Base-by-base conservation (phyloP, 2,329 filamentous ascomycete species). In the Celoporthe dispersa region DNA sequence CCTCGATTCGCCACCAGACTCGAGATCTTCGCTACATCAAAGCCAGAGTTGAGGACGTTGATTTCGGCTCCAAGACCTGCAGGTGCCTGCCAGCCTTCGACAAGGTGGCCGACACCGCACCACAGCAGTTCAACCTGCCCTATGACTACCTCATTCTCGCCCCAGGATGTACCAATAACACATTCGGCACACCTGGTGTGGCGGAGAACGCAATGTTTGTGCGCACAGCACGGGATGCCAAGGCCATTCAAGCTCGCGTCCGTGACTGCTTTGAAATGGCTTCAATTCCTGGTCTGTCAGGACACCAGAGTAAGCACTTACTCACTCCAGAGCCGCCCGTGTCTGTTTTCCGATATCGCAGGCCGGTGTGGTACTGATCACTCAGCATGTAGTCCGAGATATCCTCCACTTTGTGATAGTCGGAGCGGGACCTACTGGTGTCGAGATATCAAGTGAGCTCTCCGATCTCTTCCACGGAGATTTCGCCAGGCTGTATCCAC, bases 331-430 rank as follows among this genome's bases (percentile, higher is more conserved):
- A 48, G 22, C 4, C 22, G 16, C 2, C 16, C 2, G 44, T 7
- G 19, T 6, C 57, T 6, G 14, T 6, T 14, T 48, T 12, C 7
- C 35, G 9, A 37, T 4, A 37, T 37, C 4, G 35, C 37, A 39
- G 37, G 37, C 2, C 2, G 12, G 12, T 35, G 3, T 4, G 8
- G 3, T 35, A 37, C 37, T 63, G 11, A 63, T 9, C n/a, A 44
- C 12, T 4, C 4, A 0, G 8, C 35, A n/a, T 53, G 1, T 22
- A 69, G 69, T 68, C 2, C 69, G 69, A 11, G 57, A 64, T 11
- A 71, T 71, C 11, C 53, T 69, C 33, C 69, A 71, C 28, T 71
- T 71, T 11, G 69, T 71, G 11, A 71, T 71, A 28, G 69, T 71
- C 4, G 69, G 69, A n/a, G 69, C 69, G 4, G 66, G 66, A 3